Evolutionary conservation across 345 rosid genomes (phyloP).

Genomic region (Dovyalis caffra): DNA sequence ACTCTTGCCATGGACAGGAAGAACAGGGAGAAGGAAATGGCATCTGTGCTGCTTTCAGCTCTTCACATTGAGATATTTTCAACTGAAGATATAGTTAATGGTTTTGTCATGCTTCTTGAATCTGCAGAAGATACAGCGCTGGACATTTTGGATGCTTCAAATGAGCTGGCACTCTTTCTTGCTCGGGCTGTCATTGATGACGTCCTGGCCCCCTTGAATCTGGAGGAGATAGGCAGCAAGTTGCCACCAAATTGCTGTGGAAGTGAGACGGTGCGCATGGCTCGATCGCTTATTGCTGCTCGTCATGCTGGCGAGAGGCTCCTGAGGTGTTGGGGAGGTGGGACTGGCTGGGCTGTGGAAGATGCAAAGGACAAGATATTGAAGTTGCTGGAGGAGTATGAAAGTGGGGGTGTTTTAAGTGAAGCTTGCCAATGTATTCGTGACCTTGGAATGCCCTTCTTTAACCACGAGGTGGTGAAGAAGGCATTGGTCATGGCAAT

Average conservation of each 20-base stretch:
- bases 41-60: conserved; percentile 87
- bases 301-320: conserved; percentile 98
- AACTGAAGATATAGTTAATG: conserved; percentile 80
- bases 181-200: conserved; percentile 98
- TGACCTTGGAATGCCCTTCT: conserved; percentile 95
- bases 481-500: conserved; percentile 99
- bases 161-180: conserved; percentile 92
- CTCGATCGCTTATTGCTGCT: conserved; percentile 76
- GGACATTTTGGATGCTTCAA: conserved; percentile 94
- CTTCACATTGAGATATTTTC: conserved; percentile 96
- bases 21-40: conserved; percentile 99
- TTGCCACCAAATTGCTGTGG: conserved; percentile 84
- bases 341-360: conserved; percentile 98
- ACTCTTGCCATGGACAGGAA: conserved; percentile 97
- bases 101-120: conserved; percentile 90
- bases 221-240: conserved; percentile 77
- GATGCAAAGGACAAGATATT: conserved; percentile 98
- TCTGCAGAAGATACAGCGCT: conserved; percentile 95
- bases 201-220: conserved; percentile 83
- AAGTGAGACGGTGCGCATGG: conserved; percentile 72
- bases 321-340: conserved; percentile 99
- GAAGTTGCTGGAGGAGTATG: conserved; percentile 91
- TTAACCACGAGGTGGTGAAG: conserved; percentile 98
- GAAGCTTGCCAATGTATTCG: conserved; percentile 99
- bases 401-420: conserved; percentile 78